These are phyloP conservation scores for Zhuliangozyma parablackwelliae DNA, from an alignment of 1,139 yeast genomes.

Conservation along the genomic window DNA sequence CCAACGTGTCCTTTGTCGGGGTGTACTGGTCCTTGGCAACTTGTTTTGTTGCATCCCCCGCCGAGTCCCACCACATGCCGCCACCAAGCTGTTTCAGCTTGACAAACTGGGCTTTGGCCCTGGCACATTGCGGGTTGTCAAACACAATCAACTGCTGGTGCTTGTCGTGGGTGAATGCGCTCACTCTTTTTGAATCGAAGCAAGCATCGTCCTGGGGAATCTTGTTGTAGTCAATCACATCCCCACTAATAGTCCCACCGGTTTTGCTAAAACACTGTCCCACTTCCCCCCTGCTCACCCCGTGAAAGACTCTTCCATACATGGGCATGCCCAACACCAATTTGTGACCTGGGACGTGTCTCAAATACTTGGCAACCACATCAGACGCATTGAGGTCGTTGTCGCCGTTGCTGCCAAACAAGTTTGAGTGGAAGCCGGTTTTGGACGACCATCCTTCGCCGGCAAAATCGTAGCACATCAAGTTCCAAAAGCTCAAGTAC, in stretches of 20 bases:
- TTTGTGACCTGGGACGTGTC: constrained; percentile 46
- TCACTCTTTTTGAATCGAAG: constrained; percentile 48
- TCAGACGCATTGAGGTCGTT: constrained; percentile 45
- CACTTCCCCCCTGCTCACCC: constrained; percentile 5
- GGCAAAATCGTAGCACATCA: constrained; percentile 86
- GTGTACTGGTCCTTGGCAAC: background rate
- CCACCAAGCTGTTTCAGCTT: constrained; percentile 56
- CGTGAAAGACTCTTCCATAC: constrained; percentile 71
- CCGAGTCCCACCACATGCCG: constrained; percentile 94
- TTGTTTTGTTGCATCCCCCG: constrained; percentile 51
- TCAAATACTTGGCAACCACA: constrained; percentile 43
- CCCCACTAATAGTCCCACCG: constrained; percentile 17
- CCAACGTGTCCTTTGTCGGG: constrained; percentile 29
- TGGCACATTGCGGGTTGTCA: constrained; percentile 57
- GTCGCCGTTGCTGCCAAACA: constrained; percentile 44
- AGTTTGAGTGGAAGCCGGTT: constrained; percentile 68
- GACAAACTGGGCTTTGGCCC: constrained; percentile 59
- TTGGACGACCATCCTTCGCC: constrained; percentile 66
- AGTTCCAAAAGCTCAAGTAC: constrained; percentile 66
- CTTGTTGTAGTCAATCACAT: constrained; percentile 51
- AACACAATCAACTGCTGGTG: constrained; percentile 49
- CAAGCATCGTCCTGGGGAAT: constrained; percentile 47
- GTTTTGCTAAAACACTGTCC: too few relatives aligned
- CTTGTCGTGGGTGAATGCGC: constrained; percentile 54
- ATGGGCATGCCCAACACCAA: constrained; percentile 84